Base-by-base conservation (phyloP, 2,329 filamentous ascomycete species). In the Ascochyta fabae region DNA sequence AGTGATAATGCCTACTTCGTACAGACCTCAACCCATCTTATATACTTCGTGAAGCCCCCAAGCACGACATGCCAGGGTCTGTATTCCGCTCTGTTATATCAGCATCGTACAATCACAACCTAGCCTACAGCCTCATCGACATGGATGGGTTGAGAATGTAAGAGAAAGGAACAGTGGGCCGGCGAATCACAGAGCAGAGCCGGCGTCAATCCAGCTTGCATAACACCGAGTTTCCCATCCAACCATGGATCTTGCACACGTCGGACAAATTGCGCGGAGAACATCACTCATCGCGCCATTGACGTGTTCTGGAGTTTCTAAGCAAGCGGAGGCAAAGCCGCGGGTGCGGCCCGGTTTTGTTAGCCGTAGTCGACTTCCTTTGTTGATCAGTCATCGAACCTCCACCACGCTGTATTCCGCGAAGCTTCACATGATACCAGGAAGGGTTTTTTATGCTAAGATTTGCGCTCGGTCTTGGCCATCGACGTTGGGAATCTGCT, bases 21-120 rank as follows among this genome's bases (percentile, higher is more conserved):
- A 27, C 19, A 12, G 12, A 16, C 6, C 3, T 24, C 7, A 3
- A 4, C 29, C 12, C 29, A 4, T 22, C 19, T 50, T 56, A 46
- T 50, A 50, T 46, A 1, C 33, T 5, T 22, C 13, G 19, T 39
- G 23, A 36, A 36, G 23, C n/a, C 3, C 12, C 19, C 8, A 10
- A 46, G 46, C 46, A 50, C 52, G 45, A 49, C 52, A 46, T 46
- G 16, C 12, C 24, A 3, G 16, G 15, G 16, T 29, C 24, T 42
- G 26, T 3, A 50, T 50, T 56, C 53, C 53, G 53, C 42, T 23
- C 15, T 27, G 42, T 56, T 56, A 56, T 42, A 43, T 56, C 53
- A 56, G 46, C 53, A 50, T 27, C 29, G 27, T 16, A 31, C 13
- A 22, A 29, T 31, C 35, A 31, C 23, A n/a, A 7, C 31, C 19